A percentile compares a stretch with the other conserved stretches of the same genome.
Conservation (phyloP, 139 green algal species). For the Pseudopediastrum boryanum region DNA sequence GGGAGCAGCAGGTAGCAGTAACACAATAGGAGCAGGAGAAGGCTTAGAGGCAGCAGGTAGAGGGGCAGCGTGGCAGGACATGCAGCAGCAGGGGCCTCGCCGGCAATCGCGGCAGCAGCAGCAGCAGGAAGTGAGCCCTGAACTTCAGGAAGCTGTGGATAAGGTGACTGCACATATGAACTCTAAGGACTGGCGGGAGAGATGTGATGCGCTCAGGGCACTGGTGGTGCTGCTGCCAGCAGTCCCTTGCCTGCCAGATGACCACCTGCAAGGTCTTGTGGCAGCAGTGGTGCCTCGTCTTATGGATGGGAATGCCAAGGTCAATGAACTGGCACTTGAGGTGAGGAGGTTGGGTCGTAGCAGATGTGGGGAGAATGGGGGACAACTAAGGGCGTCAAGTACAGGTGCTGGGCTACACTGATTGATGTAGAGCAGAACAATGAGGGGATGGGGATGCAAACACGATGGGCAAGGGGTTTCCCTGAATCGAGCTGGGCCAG, state of each 20-base stretch:
- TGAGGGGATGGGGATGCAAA: neutral
- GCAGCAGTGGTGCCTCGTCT: slow-evolving; percentile 36
- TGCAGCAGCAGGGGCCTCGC: neutral
- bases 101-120: neutral
- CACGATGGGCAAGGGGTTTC: neutral
- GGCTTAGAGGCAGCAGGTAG: too few species aligned
- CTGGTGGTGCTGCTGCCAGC: slow-evolving; percentile 39
- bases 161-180: slow-evolving; percentile 31
- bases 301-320: slow-evolving; percentile 68
- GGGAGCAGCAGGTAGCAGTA: neutral
- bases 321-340: slow-evolving; percentile 49
- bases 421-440: neutral
- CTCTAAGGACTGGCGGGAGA: slow-evolving; percentile 60
- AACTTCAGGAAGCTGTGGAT: slow-evolving; percentile 32
- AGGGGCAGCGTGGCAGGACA: neutral
- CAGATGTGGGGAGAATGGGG: neutral
- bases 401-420: neutral
- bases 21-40: too few species aligned
- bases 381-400: neutral
- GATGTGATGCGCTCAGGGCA: slow-evolving; percentile 45
- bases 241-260: slow-evolving; percentile 36
- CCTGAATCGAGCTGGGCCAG: neutral
- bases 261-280: slow-evolving; percentile 37
- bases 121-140: slow-evolving; percentile 23
- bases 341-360: too few species aligned